phyloP scores from a whole-genome alignment of 2,329 filamentous ascomycete genomes.

The Trichophyton simii region DNA sequence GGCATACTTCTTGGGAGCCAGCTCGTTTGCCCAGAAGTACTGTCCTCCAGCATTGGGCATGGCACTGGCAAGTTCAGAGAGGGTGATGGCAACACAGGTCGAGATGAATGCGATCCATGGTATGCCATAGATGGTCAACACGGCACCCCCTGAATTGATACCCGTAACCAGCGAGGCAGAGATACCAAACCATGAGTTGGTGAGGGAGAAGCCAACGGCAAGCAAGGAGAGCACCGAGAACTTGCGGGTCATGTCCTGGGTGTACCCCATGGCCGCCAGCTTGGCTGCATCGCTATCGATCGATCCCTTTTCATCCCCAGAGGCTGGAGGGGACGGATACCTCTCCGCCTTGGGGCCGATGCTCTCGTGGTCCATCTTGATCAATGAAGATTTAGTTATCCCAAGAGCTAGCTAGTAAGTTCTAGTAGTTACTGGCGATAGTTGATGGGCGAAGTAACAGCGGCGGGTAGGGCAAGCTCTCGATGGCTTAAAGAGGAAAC shows the following conservation, averaged over 20 bases:
- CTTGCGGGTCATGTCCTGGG: slow-evolving; percentile 37
- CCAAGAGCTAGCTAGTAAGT: no score
- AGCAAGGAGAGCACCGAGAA: slow-evolving; percentile 39
- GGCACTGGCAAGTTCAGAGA: slow-evolving; percentile 38
- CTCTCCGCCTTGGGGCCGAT: not conserved
- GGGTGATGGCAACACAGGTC: slow-evolving; percentile 34
- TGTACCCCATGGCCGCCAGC: slow-evolving; percentile 38
- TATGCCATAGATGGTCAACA: slow-evolving; percentile 40
- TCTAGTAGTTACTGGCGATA: not conserved
- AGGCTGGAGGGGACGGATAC: not conserved
- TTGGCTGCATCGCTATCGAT: slow-evolving; percentile 31
- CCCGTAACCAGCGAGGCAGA: slow-evolving; percentile 38
- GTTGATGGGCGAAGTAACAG: not conserved
- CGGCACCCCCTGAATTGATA: slow-evolving; percentile 39
- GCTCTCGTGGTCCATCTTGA: slow-evolving; percentile 4
- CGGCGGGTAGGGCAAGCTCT: not conserved
- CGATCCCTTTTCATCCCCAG: slow-evolving; percentile 3
- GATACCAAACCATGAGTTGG: slow-evolving; percentile 42
- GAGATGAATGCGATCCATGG: slow-evolving; percentile 36
- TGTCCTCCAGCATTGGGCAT: slow-evolving; percentile 41
- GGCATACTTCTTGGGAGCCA: slow-evolving; percentile 36
- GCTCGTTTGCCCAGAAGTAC: slow-evolving; percentile 40
- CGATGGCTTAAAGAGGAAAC: not conserved
- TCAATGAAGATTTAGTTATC: no score
- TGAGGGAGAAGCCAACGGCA: slow-evolving; percentile 40